These are phyloP conservation scores for Panicum miliaceum DNA, from an alignment of 176 grass and related monocot species.

Conservation along the genomic window DNA sequence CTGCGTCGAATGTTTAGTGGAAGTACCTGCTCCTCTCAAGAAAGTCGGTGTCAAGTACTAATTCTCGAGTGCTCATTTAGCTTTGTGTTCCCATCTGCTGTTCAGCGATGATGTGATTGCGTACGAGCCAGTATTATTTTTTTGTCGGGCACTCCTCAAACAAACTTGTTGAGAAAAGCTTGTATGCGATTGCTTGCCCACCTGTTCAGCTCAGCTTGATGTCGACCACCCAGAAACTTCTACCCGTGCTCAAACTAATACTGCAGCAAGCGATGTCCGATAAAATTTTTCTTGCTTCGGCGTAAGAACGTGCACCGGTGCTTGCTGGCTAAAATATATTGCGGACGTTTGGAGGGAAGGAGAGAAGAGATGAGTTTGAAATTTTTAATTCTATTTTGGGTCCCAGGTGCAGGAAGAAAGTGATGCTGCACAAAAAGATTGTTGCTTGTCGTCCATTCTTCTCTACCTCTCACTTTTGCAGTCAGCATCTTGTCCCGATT, in stretches of 20 bases:
- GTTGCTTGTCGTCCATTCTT: not conserved
- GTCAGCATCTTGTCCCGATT: not conserved
- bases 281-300: no score
- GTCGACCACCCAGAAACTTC: no score
- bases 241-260: no score
- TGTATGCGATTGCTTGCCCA: no score
- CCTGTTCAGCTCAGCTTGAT: no score
- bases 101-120: not conserved
- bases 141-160: not conserved
- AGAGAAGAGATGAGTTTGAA: no score
- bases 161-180: not conserved
- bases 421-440: not conserved
- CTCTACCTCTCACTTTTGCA: not conserved
- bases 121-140: not conserved
- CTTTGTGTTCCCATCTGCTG: not conserved
- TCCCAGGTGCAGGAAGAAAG: no score
- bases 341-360: no score
- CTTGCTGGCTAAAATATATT: no score
- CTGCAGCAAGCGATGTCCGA: no score
- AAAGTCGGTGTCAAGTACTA: not conserved
- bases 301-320: no score
- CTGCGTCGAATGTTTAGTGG: not conserved
- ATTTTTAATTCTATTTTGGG: no score
- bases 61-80: not conserved
- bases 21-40: not conserved